A percentile compares a stretch with the other conserved stretches of the same genome.
phyloP scores from a whole-genome alignment of 73 alveolate species.

The Paramecium primaurelia region DNA sequence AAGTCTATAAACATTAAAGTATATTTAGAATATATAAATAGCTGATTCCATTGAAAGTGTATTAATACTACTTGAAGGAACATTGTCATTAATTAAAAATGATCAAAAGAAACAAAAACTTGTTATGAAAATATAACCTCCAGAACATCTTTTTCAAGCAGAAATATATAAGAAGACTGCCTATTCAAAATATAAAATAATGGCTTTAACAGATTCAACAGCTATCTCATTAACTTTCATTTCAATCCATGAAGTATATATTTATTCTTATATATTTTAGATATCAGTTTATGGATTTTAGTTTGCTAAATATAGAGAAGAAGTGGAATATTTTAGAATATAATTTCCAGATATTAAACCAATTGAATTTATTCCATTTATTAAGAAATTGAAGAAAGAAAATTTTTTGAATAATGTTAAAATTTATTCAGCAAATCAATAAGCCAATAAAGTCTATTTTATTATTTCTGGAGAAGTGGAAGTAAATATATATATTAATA shows the following conservation, averaged over 20 bases:
- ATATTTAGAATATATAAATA: not conserved
- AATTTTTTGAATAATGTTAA: not conserved
- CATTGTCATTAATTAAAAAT: not conserved
- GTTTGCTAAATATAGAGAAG: not conserved
- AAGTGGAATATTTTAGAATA: not conserved
- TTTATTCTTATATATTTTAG: not conserved
- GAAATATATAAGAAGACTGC: not conserved
- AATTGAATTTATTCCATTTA: slow-evolving; percentile 19
- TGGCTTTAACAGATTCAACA: not conserved
- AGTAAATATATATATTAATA: not conserved
- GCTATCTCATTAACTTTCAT: not conserved
- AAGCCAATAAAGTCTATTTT: not conserved
- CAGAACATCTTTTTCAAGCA: not conserved
- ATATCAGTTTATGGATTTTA: not conserved
- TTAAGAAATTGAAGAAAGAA: not conserved
- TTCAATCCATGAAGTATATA: not conserved
- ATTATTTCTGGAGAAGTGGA: slow-evolving; percentile 4
- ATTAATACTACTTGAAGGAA: not conserved
- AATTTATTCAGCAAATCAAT: not conserved
- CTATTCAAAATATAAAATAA: not conserved
- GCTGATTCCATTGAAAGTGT: not conserved
- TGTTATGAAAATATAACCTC: not conserved
- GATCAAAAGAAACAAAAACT: not conserved
- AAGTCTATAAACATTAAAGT: slow-evolving; percentile 7
- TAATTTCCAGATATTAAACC: not conserved